Conservation (phyloP, 306 rosid species). For the Macrotyloma uniflorum region DNA sequence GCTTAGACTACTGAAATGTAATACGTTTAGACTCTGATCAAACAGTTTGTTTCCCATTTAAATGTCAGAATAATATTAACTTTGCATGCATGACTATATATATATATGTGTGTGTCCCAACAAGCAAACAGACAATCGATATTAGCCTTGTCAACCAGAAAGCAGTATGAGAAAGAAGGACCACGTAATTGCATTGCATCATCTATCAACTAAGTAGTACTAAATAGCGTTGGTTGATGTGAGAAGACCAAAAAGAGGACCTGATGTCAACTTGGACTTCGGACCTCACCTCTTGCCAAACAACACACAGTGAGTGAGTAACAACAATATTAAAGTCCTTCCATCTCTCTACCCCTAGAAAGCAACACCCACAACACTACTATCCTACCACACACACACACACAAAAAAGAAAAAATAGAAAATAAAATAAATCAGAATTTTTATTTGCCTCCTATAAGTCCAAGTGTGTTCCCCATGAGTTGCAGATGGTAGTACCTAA, state of each 20-base stretch:
- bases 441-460: conserved; percentile 3
- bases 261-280: conserved; percentile 45
- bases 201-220: background rate
- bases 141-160: background rate
- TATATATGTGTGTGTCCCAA: background rate
- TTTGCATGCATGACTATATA: conserved; percentile 11
- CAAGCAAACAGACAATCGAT: background rate
- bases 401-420: conserved; percentile 17
- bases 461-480: conserved; percentile 39
- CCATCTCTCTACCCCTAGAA: conserved; percentile 33
- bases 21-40: background rate
- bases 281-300: conserved; percentile 36
- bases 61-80: conserved; percentile 1
- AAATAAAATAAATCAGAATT: conserved; percentile 1
- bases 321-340: conserved; percentile 35
- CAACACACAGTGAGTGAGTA: background rate
- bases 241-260: conserved; percentile 36
- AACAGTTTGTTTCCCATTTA: conserved; percentile 5
- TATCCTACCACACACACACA: too few relatives aligned
- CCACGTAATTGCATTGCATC: conserved; percentile 25
- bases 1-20: background rate
- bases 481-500: conserved; percentile 40
- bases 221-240: conserved; percentile 24
- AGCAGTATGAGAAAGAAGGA: conserved; percentile 24
- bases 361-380: conserved; percentile 31